Evolutionary conservation across 2,329 filamentous ascomycete species (phyloP), one percentile per base, ranked within the genome.

Genomic region (Alternaria hordeiaustralica): DNA sequence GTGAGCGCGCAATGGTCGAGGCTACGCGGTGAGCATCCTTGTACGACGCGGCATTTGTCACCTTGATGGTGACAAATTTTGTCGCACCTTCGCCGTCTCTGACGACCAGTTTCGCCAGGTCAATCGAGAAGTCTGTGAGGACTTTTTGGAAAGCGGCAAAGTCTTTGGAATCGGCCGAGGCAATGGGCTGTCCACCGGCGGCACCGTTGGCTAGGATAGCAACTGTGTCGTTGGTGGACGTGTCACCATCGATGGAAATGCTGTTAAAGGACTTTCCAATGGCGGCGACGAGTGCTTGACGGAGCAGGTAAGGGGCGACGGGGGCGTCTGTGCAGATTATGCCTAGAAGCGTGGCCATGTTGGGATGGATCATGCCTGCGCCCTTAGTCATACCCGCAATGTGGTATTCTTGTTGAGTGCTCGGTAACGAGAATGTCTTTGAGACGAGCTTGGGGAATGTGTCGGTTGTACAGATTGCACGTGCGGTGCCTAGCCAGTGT

Each of bases 281-380:
- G 47, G 94, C 92, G 70, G 89, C 84, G 62, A 86, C 88, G 47
- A 98, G 89, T 13, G 96, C 86, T 0, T 85, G 80, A 53, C 89
- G 88, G 63, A 97, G 87, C 10, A 91, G 86, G 1, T 81, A 77
- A 4, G 92, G 85, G 0, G 89, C 86, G 74, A 98, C 88, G 28
- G 94, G 92, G 1, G 91, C 95, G 73, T 99, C 96, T 13, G 96
- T 99, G 75, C 93, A 94, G 75, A 98, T 87, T 65, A 98, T 91
- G 58, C 93, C 94, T 36, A 99, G 89, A 33, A 98, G 87, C 1
- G 96, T 99, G 28, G 94, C 96, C 94, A 99, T 97, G 84, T 99
- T 98, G 51, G 96, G 96, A 78, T 97, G 94, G 79, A 99, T 97
- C 96, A 99, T 99, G 76, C 96, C 96, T 6, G 96, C 96, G 61